Evolutionary conservation across 257 asterid genomes (phyloP), one percentile per base, ranked within the genome.

Genomic region (Knoxia roxburghii): DNA sequence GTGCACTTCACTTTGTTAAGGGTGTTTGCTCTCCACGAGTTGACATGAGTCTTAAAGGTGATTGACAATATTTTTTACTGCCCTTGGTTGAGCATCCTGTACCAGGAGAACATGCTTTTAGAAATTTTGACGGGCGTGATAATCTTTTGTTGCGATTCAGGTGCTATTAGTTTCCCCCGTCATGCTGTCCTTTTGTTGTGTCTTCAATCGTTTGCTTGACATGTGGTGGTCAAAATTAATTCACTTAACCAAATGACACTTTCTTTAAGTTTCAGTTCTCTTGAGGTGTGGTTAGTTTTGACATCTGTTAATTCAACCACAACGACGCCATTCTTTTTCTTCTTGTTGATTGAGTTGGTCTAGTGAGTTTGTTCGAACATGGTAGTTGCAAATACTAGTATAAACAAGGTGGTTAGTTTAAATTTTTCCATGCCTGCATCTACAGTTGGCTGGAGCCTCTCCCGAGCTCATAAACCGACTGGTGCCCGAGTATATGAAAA

Each of bases 401-500:
- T 9, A 24, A 65, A 15, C 13, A 20, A 21, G 27, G 29, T 64
- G 27, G 60, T n/a, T 26, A 21, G 14, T 51, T n/a, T 12, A 18
- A 49, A 49, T 50, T 13, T 49, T 46, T 46, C 53, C 20, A 29
- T 50, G 73, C 41, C 69, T 1, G 70, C 14, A 60, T 75, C 2
- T 17, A 37, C 67, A 91, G 98, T 65, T 92, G 68, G 71, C 86
- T 56, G 90, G 93, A 59, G 89, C 91, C 35, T 83, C 96, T 48
- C 87, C 95, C 0, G 97, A 87, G 74, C 88, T 92, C 14, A 56
- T 89, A 69, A 89, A 79, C 87, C 83, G 87, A 84, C 83, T 92
- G 82, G 78, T 92, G 73, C 98, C 98, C 40, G 96, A 92, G 68
- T 90, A 89, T 35, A 81, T 89, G 68, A 89, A 85, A 77, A 86